These are phyloP conservation scores for Flaveria trinervia DNA, from an alignment of 129 eudicot genomes.

Conservation along the genomic window DNA sequence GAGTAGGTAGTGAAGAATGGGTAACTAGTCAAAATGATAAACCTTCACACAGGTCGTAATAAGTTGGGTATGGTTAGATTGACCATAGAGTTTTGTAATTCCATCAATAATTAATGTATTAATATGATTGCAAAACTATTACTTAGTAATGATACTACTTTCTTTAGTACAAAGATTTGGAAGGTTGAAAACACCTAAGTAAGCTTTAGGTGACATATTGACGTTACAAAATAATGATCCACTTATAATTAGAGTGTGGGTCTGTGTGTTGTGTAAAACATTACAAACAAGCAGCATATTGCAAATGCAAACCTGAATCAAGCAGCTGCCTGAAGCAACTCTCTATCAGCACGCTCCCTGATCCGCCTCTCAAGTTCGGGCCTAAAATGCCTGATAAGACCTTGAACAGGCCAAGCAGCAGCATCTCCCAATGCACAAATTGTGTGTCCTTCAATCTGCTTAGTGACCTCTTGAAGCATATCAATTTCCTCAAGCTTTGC, in stretches of 20 bases:
- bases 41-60: not conserved
- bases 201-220: not conserved
- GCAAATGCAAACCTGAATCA: conserved; percentile 54
- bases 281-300: conserved; percentile 12
- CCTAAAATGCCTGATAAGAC: conserved; percentile 94
- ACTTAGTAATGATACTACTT: not conserved
- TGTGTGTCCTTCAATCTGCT: conserved; percentile 97
- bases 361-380: conserved; percentile 94
- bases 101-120: not conserved
- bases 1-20: not conserved
- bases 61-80: not conserved
- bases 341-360: conserved; percentile 78
- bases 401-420: conserved; percentile 99
- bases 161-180: not conserved
- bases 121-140: not conserved
- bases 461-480: conserved; percentile 92
- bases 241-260: not conserved
- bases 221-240: not conserved
- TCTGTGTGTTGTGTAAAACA: not conserved
- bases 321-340: conserved; percentile 74
- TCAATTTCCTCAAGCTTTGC: conserved; percentile 97
- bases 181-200: not conserved
- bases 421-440: conserved; percentile 98
- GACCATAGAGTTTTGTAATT: not conserved
- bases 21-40: not conserved